phyloP scores from a whole-genome alignment of 345 rosid species.

The Dovyalis caffra region DNA sequence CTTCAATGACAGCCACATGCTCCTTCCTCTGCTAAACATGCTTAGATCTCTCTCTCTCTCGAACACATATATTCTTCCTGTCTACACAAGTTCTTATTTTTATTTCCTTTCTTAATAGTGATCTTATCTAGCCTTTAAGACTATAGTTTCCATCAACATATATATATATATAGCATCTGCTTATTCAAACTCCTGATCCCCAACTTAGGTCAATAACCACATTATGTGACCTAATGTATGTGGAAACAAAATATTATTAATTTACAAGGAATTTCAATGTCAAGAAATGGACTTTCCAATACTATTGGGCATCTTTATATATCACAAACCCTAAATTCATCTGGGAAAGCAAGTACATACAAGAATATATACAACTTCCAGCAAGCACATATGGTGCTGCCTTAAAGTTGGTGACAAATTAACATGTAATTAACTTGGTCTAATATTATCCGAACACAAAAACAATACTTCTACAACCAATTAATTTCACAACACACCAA shows the following conservation, averaged over 20 bases:
- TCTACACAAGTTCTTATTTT: background rate
- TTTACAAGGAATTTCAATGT: background rate
- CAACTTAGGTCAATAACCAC: background rate
- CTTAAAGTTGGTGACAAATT: background rate
- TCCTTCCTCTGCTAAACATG: background rate
- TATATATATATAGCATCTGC: background rate
- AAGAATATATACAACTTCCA: background rate
- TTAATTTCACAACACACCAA: background rate
- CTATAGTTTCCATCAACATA: background rate
- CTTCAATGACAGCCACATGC: background rate
- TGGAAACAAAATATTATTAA: background rate
- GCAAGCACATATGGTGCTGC: background rate
- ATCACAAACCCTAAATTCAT: conserved; percentile 7
- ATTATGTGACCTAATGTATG: background rate
- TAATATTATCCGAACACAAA: background rate
- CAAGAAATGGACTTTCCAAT: background rate
- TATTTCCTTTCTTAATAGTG: background rate
- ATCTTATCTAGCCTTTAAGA: background rate
- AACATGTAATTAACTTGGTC: too few relatives aligned
- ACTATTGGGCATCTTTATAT: background rate
- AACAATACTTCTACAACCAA: background rate
- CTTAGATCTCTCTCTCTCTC: background rate
- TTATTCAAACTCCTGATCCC: background rate
- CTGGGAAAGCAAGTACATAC: background rate
- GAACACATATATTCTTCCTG: background rate